Percentiles rank a stretch among this genome's conserved stretches.
Conservation (phyloP, 345 rosid species). For the Citropsis articulata region DNA sequence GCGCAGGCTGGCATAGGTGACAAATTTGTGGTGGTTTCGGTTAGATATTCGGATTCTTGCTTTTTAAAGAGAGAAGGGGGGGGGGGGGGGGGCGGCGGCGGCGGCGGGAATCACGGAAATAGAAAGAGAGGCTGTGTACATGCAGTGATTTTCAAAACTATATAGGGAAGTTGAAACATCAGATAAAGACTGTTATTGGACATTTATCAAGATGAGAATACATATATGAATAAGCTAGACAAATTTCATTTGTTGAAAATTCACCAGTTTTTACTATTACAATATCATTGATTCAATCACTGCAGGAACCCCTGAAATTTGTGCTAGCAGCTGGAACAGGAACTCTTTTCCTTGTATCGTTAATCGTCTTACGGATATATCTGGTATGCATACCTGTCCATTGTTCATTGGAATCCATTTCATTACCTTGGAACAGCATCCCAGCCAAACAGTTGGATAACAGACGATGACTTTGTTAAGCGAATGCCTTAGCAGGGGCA, state of each 20-base stretch:
- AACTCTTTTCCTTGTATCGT: constrained; percentile 75
- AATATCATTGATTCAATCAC: constrained; percentile 7
- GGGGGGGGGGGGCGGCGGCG: no score
- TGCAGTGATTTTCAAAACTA: not conserved
- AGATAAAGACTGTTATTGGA: not conserved
- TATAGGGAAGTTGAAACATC: not conserved
- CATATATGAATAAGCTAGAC: not conserved
- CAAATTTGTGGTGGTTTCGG: not conserved
- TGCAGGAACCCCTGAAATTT: constrained; percentile 89
- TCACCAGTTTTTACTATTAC: not conserved
- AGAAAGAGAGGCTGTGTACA: no score
- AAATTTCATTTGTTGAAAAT: not conserved
- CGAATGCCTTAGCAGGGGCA: not conserved
- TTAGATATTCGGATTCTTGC: not conserved
- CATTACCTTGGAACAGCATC: not conserved
- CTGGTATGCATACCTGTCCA: constrained; percentile 46
- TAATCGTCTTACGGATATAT: constrained; percentile 80
- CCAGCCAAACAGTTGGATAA: not conserved
- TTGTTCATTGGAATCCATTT: not conserved
- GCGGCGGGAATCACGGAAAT: no score
- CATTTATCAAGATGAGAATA: not conserved
- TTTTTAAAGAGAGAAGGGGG: no score
- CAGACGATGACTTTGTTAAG: not conserved
- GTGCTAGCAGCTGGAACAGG: constrained; percentile 92
- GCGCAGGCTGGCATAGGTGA: not conserved